Base-by-base conservation (phyloP, 208 protist genomes). In the Leishmania tropica region DNA sequence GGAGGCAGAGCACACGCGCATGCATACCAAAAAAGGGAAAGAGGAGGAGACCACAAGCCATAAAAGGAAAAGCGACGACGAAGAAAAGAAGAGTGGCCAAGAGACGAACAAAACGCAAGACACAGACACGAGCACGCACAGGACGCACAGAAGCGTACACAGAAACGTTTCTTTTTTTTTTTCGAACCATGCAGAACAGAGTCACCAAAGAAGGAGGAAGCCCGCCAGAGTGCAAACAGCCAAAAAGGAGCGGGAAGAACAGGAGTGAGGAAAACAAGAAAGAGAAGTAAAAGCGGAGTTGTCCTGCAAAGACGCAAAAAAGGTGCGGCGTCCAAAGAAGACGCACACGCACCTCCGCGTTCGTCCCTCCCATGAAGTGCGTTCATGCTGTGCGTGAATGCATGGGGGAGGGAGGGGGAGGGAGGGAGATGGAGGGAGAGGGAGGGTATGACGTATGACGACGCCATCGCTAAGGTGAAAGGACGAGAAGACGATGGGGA, bases 381-480 rank as follows among this genome's bases (percentile, higher is more conserved):
- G 0, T 51, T 17, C 24, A 21, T 45, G 24, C 35, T 42, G 8
- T 3, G 67, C 45, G 19, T 48, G 67, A 1, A 37, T 73, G 67
- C 24, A 13, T 72, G 40, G 7, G 67, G 31, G 0, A 19, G 31
- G 42, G n/a, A n/a, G n/a, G n/a, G n/a, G n/a, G n/a, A n/a, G n/a
- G n/a, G n/a, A n/a, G n/a, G n/a, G n/a, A n/a, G n/a, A n/a, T n/a
- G n/a, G n/a, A n/a, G n/a, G n/a, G n/a, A n/a, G n/a, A n/a, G n/a
- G n/a, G n/a, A n/a, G n/a, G n/a, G n/a, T n/a, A n/a, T n/a, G n/a
- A n/a, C n/a, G 17, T 54, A 76, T 3, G 35, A 72, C 28, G 71
- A 24, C 60, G 45, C 37, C 54, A 81, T 65, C 64, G 78, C 64
- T 83, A 75, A 85, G 62, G 83, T 56, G 70, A 80, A 82, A 74